phyloP scores from a whole-genome alignment of 2,329 filamentous ascomycete genomes.

The Aspergillus aculeatus region DNA sequence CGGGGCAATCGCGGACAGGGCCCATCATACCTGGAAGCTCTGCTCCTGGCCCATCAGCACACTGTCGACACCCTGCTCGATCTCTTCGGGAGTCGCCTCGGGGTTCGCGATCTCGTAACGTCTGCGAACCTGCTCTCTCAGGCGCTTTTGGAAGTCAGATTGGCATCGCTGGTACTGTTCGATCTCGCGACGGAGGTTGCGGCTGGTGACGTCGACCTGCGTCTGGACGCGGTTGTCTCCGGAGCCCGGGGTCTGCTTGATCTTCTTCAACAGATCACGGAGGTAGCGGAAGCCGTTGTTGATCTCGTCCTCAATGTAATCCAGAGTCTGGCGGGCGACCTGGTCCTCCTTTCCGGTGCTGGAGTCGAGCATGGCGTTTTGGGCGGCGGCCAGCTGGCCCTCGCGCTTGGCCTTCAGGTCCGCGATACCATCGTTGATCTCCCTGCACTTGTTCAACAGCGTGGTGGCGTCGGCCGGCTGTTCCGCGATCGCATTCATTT shows the following conservation, averaged over 20 bases:
- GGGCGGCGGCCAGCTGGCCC: conserved; percentile 53
- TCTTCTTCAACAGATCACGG: conserved; percentile 72
- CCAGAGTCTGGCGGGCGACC: conserved; percentile 67
- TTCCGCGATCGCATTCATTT: conserved; percentile 43
- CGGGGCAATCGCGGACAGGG: background rate
- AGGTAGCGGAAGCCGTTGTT: conserved; percentile 80
- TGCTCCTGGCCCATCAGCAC: conserved; percentile 63
- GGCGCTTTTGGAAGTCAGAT: conserved; percentile 73
- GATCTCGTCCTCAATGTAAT: conserved; percentile 71
- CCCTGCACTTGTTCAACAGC: conserved; percentile 80
- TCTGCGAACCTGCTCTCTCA: conserved; percentile 78
- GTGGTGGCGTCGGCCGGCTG: conserved; percentile 62
- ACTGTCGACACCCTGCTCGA: conserved; percentile 73
- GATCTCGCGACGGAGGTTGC: conserved; percentile 76
- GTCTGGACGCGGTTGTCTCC: conserved; percentile 69
- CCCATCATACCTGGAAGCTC: conserved; percentile 74
- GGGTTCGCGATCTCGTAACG: conserved; percentile 89
- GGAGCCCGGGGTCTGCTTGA: conserved; percentile 80
- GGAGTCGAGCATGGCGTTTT: conserved; percentile 72
- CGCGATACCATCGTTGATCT: conserved; percentile 75
- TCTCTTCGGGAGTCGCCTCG: conserved; percentile 74
- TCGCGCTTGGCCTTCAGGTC: conserved; percentile 64
- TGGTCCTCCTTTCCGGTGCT: conserved; percentile 68
- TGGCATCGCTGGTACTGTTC: conserved; percentile 79
- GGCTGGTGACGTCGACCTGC: conserved; percentile 79